phyloP scores from a whole-genome alignment of 805 yeast species.

The Lipomyces sp. region DNA sequence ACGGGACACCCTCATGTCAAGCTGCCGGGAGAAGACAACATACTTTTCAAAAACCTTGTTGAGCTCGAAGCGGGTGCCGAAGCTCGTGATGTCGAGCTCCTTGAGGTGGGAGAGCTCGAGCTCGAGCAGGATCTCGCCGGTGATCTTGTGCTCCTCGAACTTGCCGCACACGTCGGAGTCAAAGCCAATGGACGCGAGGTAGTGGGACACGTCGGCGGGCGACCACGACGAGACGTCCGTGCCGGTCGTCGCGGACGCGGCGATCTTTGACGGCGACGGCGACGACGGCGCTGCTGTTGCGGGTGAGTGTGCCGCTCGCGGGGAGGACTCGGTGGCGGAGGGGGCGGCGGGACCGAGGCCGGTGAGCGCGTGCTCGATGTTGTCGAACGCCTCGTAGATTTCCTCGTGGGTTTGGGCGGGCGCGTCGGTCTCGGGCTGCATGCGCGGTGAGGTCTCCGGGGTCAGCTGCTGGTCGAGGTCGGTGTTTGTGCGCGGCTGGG shows the following conservation, averaged over 20 bases:
- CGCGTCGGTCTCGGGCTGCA: neutral
- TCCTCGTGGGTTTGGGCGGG: constrained; percentile 16
- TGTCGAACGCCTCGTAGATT: constrained; percentile 32
- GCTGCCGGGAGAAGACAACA: neutral
- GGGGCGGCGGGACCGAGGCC: constrained; percentile 30
- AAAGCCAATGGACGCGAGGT: constrained; percentile 70
- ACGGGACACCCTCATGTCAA: neutral
- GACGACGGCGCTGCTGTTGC: neutral
- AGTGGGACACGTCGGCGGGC: constrained; percentile 78
- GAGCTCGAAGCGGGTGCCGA: constrained; percentile 93
- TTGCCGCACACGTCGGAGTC: constrained; percentile 71
- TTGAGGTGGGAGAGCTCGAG: constrained; percentile 81
- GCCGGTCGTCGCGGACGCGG: constrained; percentile 1
- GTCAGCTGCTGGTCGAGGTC: neutral
- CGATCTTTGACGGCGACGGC: constrained; percentile 20
- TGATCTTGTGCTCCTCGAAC: constrained; percentile 82
- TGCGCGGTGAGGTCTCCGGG: neutral
- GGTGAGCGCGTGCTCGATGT: constrained; percentile 43
- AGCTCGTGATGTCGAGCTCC: constrained; percentile 85
- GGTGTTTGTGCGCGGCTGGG: constrained; percentile 42
- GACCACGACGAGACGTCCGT: constrained; percentile 56
- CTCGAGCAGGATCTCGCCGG: constrained; percentile 81
- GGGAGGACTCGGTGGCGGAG: constrained; percentile 19
- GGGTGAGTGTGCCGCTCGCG: constrained; percentile 23
- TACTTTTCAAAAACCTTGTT: constrained; percentile 77